These are phyloP conservation scores for Bryopsis sp. DNA, from an alignment of 139 green algal species.

Conservation along the genomic window DNA sequence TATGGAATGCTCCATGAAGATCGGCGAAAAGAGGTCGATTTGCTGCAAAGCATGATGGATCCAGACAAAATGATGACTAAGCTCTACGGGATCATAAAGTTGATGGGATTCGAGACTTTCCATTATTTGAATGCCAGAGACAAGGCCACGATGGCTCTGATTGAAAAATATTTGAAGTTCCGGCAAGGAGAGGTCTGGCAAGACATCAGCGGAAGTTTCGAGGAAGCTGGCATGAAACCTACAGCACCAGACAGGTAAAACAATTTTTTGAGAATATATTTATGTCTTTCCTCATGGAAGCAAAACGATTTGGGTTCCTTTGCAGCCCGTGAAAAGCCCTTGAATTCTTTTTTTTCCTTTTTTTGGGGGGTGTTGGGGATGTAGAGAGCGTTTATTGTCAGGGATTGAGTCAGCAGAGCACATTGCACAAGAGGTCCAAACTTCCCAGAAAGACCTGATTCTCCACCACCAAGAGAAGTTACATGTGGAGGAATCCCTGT, in stretches of 20 bases:
- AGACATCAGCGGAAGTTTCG: background rate
- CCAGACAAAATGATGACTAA: constrained; percentile 1
- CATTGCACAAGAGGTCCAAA: background rate
- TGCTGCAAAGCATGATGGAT: background rate
- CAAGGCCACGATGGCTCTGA: background rate
- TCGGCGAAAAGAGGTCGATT: background rate
- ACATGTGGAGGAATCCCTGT: background rate
- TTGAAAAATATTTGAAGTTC: constrained; percentile 2
- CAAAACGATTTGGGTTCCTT: too few relatives aligned
- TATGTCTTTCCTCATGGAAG: too few relatives aligned
- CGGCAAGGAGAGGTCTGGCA: background rate
- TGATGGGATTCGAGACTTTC: background rate
- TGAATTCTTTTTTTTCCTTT: too few relatives aligned
- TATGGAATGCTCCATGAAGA: background rate
- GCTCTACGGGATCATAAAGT: background rate
- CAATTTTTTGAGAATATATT: background rate
- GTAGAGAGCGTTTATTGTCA: background rate
- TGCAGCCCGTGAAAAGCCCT: too few relatives aligned
- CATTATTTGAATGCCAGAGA: background rate
- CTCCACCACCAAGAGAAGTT: background rate
- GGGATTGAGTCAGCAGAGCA: background rate
- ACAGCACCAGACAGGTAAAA: background rate
- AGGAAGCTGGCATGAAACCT: background rate
- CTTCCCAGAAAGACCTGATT: background rate
- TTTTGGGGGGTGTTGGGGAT: too few relatives aligned